Percentiles rank a stretch among this genome's conserved stretches.
phyloP scores from a whole-genome alignment of 768 basidiomycete genomes.

The Boletus eberwhitei region DNA sequence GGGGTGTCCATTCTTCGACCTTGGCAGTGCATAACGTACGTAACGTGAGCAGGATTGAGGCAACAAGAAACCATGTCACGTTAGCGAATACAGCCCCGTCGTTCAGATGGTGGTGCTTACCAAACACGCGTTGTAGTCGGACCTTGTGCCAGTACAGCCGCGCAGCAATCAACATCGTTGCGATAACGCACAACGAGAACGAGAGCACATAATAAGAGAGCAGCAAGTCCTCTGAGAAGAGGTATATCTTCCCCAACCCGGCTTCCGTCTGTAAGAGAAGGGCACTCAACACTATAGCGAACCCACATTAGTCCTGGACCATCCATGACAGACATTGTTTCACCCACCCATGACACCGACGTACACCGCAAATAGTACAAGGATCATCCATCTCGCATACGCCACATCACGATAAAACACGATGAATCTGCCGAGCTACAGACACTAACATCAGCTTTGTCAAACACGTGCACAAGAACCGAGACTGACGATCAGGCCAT shows the following conservation, averaged over 20 bases:
- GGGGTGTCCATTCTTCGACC: slow-evolving; percentile 16
- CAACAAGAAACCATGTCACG: neutral
- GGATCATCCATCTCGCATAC: slow-evolving; percentile 26
- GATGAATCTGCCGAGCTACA: slow-evolving; percentile 25
- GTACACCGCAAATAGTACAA: slow-evolving; percentile 24
- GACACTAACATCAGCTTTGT: neutral
- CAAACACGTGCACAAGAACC: neutral
- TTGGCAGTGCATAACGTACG: neutral
- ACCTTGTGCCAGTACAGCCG: slow-evolving; percentile 26
- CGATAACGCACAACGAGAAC: slow-evolving; percentile 23
- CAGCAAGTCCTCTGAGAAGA: slow-evolving; percentile 21
- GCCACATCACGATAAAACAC: slow-evolving; percentile 19
- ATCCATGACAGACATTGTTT: neutral
- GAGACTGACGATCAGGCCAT: slow-evolving; percentile 25
- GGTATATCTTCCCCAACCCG: slow-evolving; percentile 15
- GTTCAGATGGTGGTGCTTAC: slow-evolving; percentile 11
- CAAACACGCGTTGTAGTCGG: slow-evolving; percentile 23
- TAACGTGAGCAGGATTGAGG: neutral
- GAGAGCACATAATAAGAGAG: slow-evolving; percentile 24
- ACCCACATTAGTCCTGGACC: neutral
- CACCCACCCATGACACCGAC: slow-evolving; percentile 22
- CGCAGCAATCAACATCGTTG: slow-evolving; percentile 20
- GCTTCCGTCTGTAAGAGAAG: slow-evolving; percentile 19
- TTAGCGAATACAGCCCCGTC: neutral
- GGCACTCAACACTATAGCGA: slow-evolving; percentile 18